Percentiles rank a stretch among this genome's conserved stretches.
Evolutionary conservation across 129 eudicot species (phyloP).

Genomic region (Artemisia argyi): DNA sequence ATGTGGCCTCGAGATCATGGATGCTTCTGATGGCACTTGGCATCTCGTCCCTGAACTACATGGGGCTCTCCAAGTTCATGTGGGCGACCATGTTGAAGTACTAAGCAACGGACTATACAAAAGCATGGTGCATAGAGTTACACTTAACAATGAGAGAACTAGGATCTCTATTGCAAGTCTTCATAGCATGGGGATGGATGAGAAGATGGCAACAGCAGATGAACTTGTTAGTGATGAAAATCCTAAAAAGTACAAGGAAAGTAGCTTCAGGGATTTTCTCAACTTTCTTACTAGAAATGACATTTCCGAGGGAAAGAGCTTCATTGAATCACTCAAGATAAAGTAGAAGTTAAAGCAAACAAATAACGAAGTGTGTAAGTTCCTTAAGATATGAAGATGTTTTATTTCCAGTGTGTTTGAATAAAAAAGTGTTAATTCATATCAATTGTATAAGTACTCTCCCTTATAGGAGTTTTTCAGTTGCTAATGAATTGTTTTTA

Average conservation of each 20-base stretch:
- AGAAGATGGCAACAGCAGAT: conserved; percentile 49
- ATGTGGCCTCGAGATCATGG: conserved; percentile 50
- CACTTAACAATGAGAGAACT: conserved; percentile 36
- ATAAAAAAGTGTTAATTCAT: not conserved
- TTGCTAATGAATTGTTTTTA: too few species aligned
- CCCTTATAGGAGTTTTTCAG: too few species aligned
- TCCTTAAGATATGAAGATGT: not conserved
- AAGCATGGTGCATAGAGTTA: conserved; percentile 57
- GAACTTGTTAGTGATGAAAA: conserved; percentile 46
- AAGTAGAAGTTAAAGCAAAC: conserved; percentile 11
- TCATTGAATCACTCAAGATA: conserved; percentile 41
- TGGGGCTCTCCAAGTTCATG: conserved; percentile 54
- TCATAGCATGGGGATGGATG: conserved; percentile 61
- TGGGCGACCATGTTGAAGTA: conserved; percentile 73
- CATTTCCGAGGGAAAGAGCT: conserved; percentile 29
- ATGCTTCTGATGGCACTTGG: conserved; percentile 38
- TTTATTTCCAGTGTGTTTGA: not conserved
- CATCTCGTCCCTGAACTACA: conserved; percentile 32
- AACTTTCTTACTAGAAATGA: conserved; percentile 48
- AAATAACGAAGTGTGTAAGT: not conserved
- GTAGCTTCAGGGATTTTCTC: conserved; percentile 61
- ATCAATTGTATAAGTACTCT: not conserved
- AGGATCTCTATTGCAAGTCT: conserved; percentile 68
- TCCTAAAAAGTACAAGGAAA: conserved; percentile 45
- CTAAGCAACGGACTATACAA: conserved; percentile 63